Percentiles rank a stretch among this genome's conserved stretches.
Conservation (phyloP, 345 rosid species). For the Atalantia buxifolia region DNA sequence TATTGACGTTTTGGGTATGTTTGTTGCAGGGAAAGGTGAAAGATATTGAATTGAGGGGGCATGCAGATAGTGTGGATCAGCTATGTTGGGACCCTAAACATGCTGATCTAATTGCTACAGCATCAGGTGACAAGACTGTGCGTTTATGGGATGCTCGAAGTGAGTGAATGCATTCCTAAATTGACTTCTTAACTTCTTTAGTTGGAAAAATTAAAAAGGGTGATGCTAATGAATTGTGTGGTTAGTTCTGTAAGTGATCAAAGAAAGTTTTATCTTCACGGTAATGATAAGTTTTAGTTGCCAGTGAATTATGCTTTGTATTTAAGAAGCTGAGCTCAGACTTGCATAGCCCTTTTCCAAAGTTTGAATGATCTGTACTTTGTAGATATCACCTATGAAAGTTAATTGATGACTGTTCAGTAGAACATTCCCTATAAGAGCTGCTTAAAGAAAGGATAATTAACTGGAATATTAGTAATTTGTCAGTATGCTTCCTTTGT, state of each 20-base stretch:
- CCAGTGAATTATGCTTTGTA: not conserved
- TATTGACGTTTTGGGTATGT: not conserved
- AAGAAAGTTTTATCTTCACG: not conserved
- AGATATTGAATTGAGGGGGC: conserved; percentile 92
- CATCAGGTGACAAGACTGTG: conserved; percentile 97
- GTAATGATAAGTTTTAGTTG: not conserved
- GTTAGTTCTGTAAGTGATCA: not conserved
- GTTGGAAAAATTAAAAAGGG: not conserved
- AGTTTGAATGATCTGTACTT: not conserved
- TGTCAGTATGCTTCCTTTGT: not conserved
- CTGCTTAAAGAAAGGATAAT: not conserved
- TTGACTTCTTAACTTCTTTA: conserved; percentile 10
- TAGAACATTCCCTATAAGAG: not conserved
- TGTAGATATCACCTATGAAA: not conserved
- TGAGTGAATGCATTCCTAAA: conserved; percentile 38
- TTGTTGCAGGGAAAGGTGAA: conserved; percentile 72
- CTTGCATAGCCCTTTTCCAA: not conserved
- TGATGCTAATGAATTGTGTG: not conserved
- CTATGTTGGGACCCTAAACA: conserved; percentile 99
- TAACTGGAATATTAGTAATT: not conserved
- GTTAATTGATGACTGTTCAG: not conserved
- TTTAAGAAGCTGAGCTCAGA: not conserved
- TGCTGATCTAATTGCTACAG: conserved; percentile 89
- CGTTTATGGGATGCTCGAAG: conserved; percentile 99
- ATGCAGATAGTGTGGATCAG: conserved; percentile 98